Base-by-base conservation (phyloP, 2,329 filamentous ascomycete species). In the Xylaria sp. region DNA sequence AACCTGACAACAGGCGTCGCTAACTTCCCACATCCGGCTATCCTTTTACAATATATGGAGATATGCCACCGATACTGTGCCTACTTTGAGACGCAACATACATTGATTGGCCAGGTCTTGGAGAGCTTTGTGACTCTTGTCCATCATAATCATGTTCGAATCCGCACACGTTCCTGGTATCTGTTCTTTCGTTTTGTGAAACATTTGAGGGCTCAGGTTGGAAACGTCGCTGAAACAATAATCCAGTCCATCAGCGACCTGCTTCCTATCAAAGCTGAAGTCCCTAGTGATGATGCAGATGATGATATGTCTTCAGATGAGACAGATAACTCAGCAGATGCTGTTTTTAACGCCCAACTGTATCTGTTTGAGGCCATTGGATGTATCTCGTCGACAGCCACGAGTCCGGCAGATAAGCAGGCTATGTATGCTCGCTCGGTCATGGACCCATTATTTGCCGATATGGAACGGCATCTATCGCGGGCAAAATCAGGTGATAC, bases 41-140 rank as follows among this genome's bases (percentile, higher is more conserved):
- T 98, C 61, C 89, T 98, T 72, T 86, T 99, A 25, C 94, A 98
- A 81, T 99, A 97, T 78, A 98, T 99, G 94, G 96, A 99, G 80
- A 97, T 97, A 44, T 97, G 94, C 80, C 94, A 97, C 65, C 91
- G 96, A 60, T 99, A 99, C 81, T 93, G 91, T 78, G 89, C 90
- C 34, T 97, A 98, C 80, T 98, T 99, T 78, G 94, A 98, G 78
- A 89, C 90, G 65, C 92, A 97, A 77, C 86, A 90, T 37, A 86
- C 91, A 25, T 90, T 93, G 70, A 97, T 98, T 59, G 93, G 93
- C 1, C 91, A 91, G 72, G 94, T 96, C 0, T 86, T 99, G 51
- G 94, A 98, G 77, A 94, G 92, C 78, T 98, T 99, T 80, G 93
- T 99, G 55, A 89, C 91, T 13, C 88, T 98, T 57, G 93, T 96